Conservation (phyloP, 2,329 filamentous ascomycete genomes). For the Cadophora luteo-olivacea region DNA sequence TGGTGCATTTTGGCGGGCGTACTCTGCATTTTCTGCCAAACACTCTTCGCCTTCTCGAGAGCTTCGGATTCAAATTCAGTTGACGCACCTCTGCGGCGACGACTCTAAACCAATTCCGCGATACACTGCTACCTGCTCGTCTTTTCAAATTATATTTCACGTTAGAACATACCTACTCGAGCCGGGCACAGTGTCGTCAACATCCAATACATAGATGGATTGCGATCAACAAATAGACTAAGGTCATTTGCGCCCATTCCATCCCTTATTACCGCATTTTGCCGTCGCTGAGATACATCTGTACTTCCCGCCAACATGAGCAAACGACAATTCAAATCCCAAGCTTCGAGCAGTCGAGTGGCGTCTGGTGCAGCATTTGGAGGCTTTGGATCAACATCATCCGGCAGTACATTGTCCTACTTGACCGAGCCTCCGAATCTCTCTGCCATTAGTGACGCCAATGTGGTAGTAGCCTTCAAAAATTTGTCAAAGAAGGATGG, state of each 20-base stretch:
- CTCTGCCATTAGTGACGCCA: conserved; percentile 76
- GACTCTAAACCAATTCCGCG: neutral
- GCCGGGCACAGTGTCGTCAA: neutral
- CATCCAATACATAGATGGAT: neutral
- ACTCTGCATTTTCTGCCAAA: neutral
- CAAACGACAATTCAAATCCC: conserved; percentile 42
- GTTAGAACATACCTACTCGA: no score
- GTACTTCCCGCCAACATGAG: conserved; percentile 35
- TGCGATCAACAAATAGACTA: neutral
- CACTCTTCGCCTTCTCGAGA: neutral
- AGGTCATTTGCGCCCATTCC: neutral
- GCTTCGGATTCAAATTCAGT: neutral
- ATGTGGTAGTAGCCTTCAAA: conserved; percentile 89
- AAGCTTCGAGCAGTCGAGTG: conserved; percentile 46
- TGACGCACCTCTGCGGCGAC: neutral
- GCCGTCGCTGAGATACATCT: neutral
- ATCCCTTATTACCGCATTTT: neutral
- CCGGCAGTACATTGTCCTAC: conserved; percentile 73
- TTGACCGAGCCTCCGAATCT: conserved; percentile 86
- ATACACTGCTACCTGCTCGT: neutral
- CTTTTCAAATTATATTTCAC: neutral
- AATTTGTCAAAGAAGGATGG: conserved; percentile 92
- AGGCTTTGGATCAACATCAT: conserved; percentile 43
- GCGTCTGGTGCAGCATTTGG: conserved; percentile 42
- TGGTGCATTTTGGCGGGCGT: neutral